Conservation (phyloP, 176 grass and related monocot genomes). For the Canna indica region DNA sequence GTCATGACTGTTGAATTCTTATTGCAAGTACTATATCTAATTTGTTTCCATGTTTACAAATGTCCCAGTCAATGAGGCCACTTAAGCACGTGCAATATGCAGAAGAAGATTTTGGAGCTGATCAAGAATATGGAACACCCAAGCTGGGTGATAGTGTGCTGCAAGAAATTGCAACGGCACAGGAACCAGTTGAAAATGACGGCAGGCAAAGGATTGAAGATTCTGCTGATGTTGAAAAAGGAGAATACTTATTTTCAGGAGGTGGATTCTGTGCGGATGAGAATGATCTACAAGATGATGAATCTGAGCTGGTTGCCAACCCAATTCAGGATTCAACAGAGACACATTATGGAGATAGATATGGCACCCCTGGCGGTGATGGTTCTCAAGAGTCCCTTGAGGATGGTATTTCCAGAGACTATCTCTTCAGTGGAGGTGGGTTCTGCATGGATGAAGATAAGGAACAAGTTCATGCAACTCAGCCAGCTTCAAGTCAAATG, state of each 20-base stretch:
- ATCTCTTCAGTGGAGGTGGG: constrained; percentile 57
- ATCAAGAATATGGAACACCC: constrained; percentile 17
- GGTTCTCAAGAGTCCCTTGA: not conserved
- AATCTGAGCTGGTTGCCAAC: not conserved
- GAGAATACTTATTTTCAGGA: constrained; percentile 2
- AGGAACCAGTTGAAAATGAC: constrained; percentile 20
- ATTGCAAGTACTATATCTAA: not conserved
- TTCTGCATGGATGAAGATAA: constrained; percentile 46
- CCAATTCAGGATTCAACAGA: constrained; percentile 2
- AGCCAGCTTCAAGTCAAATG: constrained; percentile 8
- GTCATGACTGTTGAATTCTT: not conserved
- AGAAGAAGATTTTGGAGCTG: constrained; percentile 50
- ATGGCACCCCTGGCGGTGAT: constrained; percentile 18
- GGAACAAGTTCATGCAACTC: constrained; percentile 22
- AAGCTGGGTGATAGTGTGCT: constrained; percentile 25
- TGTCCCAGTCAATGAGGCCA: constrained; percentile 52
- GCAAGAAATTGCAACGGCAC: constrained; percentile 9
- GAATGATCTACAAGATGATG: constrained; percentile 18
- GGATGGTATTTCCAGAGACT: constrained; percentile 26
- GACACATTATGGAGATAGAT: constrained; percentile 5
- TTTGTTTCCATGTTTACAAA: not conserved
- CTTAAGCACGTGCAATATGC: constrained; percentile 59
- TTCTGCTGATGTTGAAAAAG: not conserved
- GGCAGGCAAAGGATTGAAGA: not conserved
- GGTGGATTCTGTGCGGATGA: constrained; percentile 26